These are phyloP conservation scores for Ceratobasidium sp. DNA, from an alignment of 1,284 basidiomycete genomes.

Conservation along the genomic window DNA sequence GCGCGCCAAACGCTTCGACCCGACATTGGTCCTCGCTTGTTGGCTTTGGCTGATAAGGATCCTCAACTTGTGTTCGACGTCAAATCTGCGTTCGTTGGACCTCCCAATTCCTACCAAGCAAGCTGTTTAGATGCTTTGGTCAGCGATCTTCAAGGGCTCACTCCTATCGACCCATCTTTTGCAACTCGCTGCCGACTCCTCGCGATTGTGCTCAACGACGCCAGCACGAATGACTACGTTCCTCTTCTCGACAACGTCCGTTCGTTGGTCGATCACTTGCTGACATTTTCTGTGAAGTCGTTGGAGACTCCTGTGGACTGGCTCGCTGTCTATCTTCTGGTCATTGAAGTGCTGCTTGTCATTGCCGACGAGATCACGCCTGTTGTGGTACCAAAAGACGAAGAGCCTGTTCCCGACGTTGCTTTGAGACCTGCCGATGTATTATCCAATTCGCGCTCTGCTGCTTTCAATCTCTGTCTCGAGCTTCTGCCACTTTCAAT, in stretches of 20 bases:
- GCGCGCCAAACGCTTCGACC: conserved; percentile 74
- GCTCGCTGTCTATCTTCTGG: conserved; percentile 83
- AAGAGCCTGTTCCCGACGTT: conserved; percentile 57
- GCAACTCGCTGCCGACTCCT: conserved; percentile 85
- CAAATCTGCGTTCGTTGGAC: conserved; percentile 78
- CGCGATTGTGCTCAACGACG: conserved; percentile 83
- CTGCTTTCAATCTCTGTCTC: conserved; percentile 78
- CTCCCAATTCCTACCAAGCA: conserved; percentile 67
- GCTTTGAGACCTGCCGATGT: conserved; percentile 63
- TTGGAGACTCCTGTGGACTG: conserved; percentile 70
- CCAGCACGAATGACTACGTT: conserved; percentile 56
- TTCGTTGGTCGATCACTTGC: conserved; percentile 48
- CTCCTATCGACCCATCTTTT: conserved; percentile 74
- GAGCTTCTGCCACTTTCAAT: conserved; percentile 70
- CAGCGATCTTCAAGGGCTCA: conserved; percentile 76
- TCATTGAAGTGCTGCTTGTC: conserved; percentile 83
- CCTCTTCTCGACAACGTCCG: conserved; percentile 49
- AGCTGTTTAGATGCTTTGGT: conserved; percentile 72
- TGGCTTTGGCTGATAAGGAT: conserved; percentile 87
- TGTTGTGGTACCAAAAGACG: conserved; percentile 72
- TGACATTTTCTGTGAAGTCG: conserved; percentile 49
- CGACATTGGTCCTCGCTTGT: conserved; percentile 72
- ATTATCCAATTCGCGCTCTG: conserved; percentile 66
- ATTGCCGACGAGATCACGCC: conserved; percentile 75
- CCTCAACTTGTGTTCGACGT: conserved; percentile 91